phyloP scores from a whole-genome alignment of 768 basidiomycete genomes.

The Hygrocybe coccinea region DNA sequence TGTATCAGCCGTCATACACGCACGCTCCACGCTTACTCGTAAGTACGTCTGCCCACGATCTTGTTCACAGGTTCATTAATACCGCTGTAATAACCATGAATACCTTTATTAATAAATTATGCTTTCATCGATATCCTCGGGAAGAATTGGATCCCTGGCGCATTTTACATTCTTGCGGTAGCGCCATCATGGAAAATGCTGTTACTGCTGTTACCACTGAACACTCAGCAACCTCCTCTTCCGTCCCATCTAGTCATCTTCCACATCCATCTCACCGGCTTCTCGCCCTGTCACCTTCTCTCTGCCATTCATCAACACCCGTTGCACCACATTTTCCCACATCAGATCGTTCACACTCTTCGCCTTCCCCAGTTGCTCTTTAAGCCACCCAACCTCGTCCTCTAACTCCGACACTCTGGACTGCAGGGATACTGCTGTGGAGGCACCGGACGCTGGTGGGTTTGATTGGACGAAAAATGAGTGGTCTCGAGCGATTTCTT shows the following conservation, averaged over 20 bases:
- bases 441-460: conserved; percentile 14
- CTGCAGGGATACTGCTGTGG: conserved; percentile 38
- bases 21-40: no score
- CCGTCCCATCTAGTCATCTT: conserved; percentile 22
- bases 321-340: conserved; percentile 84
- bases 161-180: no score
- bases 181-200: no score
- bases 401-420: conserved; percentile 65
- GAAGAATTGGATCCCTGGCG: no score
- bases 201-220: no score
- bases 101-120: no score
- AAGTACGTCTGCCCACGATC: no score
- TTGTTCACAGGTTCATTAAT: no score
- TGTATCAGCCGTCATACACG: no score
- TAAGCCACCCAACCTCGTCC: conserved; percentile 60
- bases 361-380: conserved; percentile 71
- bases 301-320: conserved; percentile 41
- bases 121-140: no score
- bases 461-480: conserved; percentile 56
- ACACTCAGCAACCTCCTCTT: no score
- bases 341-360: conserved; percentile 90
- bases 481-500: conserved; percentile 62
- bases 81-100: no score
- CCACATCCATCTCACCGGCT: conserved; percentile 17
- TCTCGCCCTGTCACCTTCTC: conserved; percentile 18